Evolutionary conservation across 106 monocot species (phyloP), one percentile per base, ranked within the genome.

Genomic region (Dioscorea dumetorum): DNA sequence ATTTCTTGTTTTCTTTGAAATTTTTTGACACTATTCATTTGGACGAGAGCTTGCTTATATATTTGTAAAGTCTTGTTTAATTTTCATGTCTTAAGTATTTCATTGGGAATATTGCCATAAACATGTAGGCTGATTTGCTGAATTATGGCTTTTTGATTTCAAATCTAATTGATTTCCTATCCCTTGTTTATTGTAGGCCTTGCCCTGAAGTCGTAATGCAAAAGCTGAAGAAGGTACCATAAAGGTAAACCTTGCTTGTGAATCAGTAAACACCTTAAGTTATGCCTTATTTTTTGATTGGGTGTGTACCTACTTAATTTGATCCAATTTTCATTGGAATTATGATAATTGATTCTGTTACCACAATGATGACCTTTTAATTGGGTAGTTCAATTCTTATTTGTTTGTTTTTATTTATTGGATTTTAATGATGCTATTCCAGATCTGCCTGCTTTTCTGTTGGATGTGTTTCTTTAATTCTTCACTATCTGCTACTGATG

Each of bases 151-250:
- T 54, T 54, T 54, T 54, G 28, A 18, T 54, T 66, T 49, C 2
- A 1, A 66, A 20, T 66, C 49, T 9, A 66, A 20, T 6, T 49
- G 49, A 20, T 6, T 49, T 0, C 48, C 12, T 19, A 28, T 21
- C 11, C 2, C 49, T 41, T 33, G 48, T 70, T 54, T 75, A 21
- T 90, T 28, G 72, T 34, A 97, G 97, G 97, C 80, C n/a, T 85
- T 97, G 76, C 64, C 80, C 84, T 10, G 82, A 81, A 5, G 66
- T 82, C 33, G 53, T 76, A 34, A 33, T 80, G 24, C 76, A 81
- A 51, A 81, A 54, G 49, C 75, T 24, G 63, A 81, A 60, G 81
- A 80, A 83, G 92, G 92, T 84, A 83, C 70, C 13, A 19, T 32
- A 20, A 52, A 8, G 19, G 4, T 54, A 54, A 18, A 54, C 12